Evolutionary conservation across 2,329 filamentous ascomycete species (phyloP).

Genomic region (Onygenales sp.): DNA sequence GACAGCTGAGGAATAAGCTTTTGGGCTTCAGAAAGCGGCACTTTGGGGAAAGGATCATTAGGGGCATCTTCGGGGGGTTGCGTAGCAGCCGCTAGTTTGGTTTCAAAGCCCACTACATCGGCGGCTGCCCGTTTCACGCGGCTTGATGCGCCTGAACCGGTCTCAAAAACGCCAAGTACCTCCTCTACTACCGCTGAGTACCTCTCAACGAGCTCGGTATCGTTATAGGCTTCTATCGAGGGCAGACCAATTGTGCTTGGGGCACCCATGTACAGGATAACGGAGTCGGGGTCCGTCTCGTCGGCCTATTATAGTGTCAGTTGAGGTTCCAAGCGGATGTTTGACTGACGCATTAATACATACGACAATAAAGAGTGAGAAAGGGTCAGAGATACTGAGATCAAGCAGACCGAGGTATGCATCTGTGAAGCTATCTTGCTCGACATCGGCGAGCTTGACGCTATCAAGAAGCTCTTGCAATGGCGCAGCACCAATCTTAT

Average conservation of each 20-base stretch:
- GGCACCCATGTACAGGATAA: constrained; percentile 38
- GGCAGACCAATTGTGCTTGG: constrained; percentile 47
- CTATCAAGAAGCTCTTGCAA: constrained; percentile 47
- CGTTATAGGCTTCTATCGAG: constrained; percentile 52
- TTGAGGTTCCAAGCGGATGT: neutral
- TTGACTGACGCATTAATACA: neutral
- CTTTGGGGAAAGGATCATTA: neutral
- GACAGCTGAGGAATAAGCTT: constrained; percentile 48
- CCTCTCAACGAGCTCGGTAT: constrained; percentile 42
- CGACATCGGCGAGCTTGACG: constrained; percentile 28
- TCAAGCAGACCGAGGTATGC: constrained; percentile 28
- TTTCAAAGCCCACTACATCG: constrained; percentile 48
- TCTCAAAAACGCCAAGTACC: constrained; percentile 32
- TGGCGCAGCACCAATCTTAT: constrained; percentile 46
- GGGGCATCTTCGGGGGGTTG: too few relatives aligned
- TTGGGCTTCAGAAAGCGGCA: constrained; percentile 46
- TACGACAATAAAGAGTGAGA: constrained; percentile 13
- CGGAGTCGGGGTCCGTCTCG: constrained; percentile 46
- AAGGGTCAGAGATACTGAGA: constrained; percentile 26
- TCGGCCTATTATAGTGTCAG: constrained; percentile 29
- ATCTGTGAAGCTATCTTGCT: constrained; percentile 22
- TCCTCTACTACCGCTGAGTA: constrained; percentile 40
- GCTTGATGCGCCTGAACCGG: constrained; percentile 21
- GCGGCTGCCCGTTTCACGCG: too few relatives aligned
- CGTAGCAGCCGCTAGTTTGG: constrained; percentile 45